A percentile compares a stretch with the other conserved stretches of the same genome.
These are phyloP conservation scores for Blastobotrys malaysiensis DNA, from an alignment of 1,139 yeast species.

Conservation along the genomic window DNA sequence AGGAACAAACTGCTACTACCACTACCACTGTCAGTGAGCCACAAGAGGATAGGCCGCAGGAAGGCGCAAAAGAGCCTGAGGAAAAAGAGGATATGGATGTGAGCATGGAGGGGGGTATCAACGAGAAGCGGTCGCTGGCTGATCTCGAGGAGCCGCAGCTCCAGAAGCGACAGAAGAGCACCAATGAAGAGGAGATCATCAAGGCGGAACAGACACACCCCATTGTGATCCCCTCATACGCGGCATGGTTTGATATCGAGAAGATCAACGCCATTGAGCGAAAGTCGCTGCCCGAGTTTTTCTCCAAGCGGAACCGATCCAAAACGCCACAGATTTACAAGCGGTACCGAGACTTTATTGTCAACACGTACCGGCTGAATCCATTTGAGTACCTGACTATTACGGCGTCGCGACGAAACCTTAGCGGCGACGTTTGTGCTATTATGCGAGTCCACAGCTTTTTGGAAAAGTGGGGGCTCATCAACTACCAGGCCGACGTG, in stretches of 20 bases:
- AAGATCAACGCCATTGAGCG: constrained; percentile 60
- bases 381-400: constrained; percentile 91
- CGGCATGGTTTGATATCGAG: constrained; percentile 81
- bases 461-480: constrained; percentile 91
- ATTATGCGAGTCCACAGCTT: constrained; percentile 86
- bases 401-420: constrained; percentile 89
- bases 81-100: not conserved
- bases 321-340: constrained; percentile 86
- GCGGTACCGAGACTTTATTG: constrained; percentile 89
- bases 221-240: constrained; percentile 87
- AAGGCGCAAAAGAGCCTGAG: not conserved
- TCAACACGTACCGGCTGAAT: constrained; percentile 83
- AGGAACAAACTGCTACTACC: not conserved
- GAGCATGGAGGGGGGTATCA: not conserved
- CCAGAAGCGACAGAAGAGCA: constrained; percentile 3
- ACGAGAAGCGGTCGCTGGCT: constrained; percentile 8
- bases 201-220: constrained; percentile 65
- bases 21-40: too few relatives aligned
- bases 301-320: constrained; percentile 64
- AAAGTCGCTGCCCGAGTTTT: constrained; percentile 87
- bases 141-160: constrained; percentile 6
- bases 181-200: not conserved
- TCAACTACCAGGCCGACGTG: constrained; percentile 85
- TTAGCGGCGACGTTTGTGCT: constrained; percentile 95
- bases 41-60: not conserved